phyloP scores from a whole-genome alignment of 306 rosid genomes.

The Fragaria iinumae region DNA sequence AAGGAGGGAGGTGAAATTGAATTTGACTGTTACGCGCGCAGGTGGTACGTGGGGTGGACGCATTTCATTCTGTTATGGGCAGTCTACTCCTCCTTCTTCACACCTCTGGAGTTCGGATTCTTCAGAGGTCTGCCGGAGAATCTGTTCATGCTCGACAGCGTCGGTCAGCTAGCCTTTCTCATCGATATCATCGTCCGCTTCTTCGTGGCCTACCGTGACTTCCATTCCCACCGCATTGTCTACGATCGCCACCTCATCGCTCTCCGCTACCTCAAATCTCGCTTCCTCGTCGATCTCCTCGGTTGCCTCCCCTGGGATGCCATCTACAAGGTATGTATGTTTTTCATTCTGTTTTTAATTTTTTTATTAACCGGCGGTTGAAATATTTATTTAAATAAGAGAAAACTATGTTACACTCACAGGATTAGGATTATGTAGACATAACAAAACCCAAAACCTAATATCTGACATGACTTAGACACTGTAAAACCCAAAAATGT shows the following conservation, averaged over 20 bases:
- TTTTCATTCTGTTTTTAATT: too few species aligned
- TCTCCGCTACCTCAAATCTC: conserved; percentile 52
- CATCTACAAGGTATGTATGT: conserved; percentile 43
- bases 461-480: too few species aligned
- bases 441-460: too few species aligned
- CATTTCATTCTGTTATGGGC: conserved; percentile 66
- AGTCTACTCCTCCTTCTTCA: conserved; percentile 68
- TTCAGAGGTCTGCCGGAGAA: conserved; percentile 57
- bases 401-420: too few species aligned
- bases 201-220: conserved; percentile 50
- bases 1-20: neutral
- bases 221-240: conserved; percentile 43
- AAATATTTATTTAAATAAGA: too few species aligned
- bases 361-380: too few species aligned
- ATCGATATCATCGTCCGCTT: conserved; percentile 48
- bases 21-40: conserved; percentile 18
- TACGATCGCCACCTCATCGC: conserved; percentile 42
- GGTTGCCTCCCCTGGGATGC: conserved; percentile 70
- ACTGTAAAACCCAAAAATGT: too few species aligned
- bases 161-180: conserved; percentile 59
- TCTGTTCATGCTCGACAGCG: conserved; percentile 62
- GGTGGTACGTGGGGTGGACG: conserved; percentile 61
- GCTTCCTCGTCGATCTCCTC: conserved; percentile 49
- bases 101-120: conserved; percentile 71
- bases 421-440: too few species aligned